These are phyloP conservation scores for Pseudognaphalium luteoalbum DNA, from an alignment of 129 eudicot species.

Conservation along the genomic window DNA sequence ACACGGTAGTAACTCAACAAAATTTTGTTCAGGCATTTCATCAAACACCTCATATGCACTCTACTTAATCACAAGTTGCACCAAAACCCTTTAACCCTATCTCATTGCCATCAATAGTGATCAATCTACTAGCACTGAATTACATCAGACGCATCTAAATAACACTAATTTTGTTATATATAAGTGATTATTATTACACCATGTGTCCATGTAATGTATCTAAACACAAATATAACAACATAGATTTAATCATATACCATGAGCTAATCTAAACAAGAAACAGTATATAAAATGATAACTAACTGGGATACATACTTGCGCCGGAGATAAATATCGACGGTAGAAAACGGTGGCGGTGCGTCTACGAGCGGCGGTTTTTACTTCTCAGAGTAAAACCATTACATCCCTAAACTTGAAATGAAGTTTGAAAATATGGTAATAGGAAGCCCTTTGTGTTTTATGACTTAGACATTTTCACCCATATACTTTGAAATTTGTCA, in stretches of 20 bases:
- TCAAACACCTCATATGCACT: conserved; percentile 30
- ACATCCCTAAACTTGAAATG: background rate
- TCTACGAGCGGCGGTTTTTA: background rate
- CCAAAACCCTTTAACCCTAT: background rate
- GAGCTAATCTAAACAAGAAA: background rate
- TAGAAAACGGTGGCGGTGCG: background rate
- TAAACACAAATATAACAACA: background rate
- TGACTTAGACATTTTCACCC: background rate
- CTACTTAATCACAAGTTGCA: background rate
- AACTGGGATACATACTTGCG: background rate
- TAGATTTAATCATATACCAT: background rate
- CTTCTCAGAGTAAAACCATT: background rate
- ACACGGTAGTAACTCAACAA: background rate
- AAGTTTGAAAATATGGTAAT: background rate
- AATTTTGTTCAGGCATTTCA: conserved; percentile 26
- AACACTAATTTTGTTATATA: background rate
- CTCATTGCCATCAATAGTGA: background rate
- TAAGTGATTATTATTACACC: background rate
- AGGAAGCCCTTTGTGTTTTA: background rate
- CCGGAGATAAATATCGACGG: background rate
- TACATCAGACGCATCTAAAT: background rate
- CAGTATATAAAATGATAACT: background rate
- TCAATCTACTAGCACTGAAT: background rate
- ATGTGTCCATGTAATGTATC: background rate
- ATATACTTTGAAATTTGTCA: background rate